These are phyloP conservation scores for Cicer arietinum DNA, from an alignment of 306 rosid genomes.

Conservation along the genomic window DNA sequence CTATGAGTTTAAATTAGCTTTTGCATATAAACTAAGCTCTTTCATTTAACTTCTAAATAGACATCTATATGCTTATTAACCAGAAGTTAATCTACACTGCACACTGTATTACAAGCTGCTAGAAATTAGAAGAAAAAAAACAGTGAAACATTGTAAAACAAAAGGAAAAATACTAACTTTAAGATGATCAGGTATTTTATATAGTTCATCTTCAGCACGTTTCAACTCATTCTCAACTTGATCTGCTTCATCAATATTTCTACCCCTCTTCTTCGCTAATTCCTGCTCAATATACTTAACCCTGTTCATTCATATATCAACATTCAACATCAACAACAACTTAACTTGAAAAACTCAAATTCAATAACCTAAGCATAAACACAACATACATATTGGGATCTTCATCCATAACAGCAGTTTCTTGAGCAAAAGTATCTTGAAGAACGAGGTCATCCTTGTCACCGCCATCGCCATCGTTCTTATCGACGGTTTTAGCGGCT, in stretches of 20 bases:
- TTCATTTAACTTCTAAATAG: background rate
- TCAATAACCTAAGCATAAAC: constrained; percentile 7
- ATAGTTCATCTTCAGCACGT: constrained; percentile 91
- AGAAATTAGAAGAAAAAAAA: constrained; percentile 18
- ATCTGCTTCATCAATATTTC: constrained; percentile 59
- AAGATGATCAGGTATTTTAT: constrained; percentile 96
- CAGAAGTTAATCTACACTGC: background rate
- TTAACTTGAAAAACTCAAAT: constrained; percentile 28
- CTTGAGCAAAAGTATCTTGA: constrained; percentile 93
- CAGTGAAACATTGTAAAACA: constrained; percentile 1
- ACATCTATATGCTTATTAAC: background rate
- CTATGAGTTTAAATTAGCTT: background rate
- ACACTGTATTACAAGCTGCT: background rate
- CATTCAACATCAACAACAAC: constrained; percentile 16
- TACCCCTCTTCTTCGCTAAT: constrained; percentile 94
- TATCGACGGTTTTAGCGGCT: constrained; percentile 47
- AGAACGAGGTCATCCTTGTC: constrained; percentile 91
- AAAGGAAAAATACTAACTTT: constrained; percentile 60
- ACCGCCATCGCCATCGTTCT: constrained; percentile 54
- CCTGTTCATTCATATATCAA: constrained; percentile 54
- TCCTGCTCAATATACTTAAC: constrained; percentile 75
- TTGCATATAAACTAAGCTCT: background rate
- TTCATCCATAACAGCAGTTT: constrained; percentile 85
- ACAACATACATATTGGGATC: constrained; percentile 86
- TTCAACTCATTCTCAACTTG: constrained; percentile 83